phyloP scores from a whole-genome alignment of 345 rosid species.

The Syzygium aqueum region DNA sequence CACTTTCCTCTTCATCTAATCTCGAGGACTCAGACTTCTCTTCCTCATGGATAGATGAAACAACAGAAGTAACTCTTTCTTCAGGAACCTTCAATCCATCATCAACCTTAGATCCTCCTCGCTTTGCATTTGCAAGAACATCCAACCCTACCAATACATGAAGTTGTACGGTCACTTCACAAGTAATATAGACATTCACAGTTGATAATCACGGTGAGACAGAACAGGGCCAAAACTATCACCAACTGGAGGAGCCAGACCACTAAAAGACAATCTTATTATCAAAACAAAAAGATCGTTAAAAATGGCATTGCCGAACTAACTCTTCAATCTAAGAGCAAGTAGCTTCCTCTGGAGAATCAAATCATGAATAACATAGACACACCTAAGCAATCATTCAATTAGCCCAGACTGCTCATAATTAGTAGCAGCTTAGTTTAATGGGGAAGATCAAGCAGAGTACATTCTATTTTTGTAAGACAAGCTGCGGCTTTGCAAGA shows the following conservation, averaged over 20 bases:
- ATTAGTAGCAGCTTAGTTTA: not conserved
- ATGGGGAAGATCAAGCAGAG: not conserved
- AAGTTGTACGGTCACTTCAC: not conserved
- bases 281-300: not conserved
- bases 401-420: not conserved
- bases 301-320: not conserved
- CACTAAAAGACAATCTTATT: not conserved
- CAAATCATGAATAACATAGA: not conserved
- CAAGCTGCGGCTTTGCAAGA: not conserved
- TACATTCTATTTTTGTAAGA: not conserved
- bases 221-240: not conserved
- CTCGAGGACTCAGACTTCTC: conserved; percentile 25
- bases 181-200: not conserved
- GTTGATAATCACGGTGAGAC: not conserved
- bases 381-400: not conserved
- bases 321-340: not conserved
- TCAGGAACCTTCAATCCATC: conserved; percentile 58
- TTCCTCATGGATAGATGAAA: conserved; percentile 47
- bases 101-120: conserved; percentile 18
- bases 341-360: not conserved
- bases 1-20: conserved; percentile 16
- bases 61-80: conserved; percentile 27
- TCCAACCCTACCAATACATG: conserved; percentile 22
- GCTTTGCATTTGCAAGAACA: conserved; percentile 38
- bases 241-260: not conserved